phyloP scores from a whole-genome alignment of 2,329 filamentous ascomycete genomes.

The Tricladium varicosporioides region DNA sequence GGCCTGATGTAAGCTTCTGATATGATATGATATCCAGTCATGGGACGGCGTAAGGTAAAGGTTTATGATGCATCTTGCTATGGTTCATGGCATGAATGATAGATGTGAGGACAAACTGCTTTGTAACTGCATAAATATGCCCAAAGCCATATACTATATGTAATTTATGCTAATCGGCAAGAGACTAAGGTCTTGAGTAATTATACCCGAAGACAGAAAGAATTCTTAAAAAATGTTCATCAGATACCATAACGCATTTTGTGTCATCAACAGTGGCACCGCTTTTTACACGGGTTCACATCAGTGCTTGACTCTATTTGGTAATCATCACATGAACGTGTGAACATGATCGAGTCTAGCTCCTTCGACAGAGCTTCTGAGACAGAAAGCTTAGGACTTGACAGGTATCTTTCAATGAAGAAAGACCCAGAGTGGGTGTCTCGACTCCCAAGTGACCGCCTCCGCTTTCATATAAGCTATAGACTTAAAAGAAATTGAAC shows the following conservation, averaged over 20 bases:
- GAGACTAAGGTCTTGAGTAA: not conserved
- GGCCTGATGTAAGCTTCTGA: slow-evolving; percentile 63
- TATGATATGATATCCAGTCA: slow-evolving; percentile 11
- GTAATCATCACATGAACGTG: slow-evolving; percentile 77
- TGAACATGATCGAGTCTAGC: slow-evolving; percentile 56
- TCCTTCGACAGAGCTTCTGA: slow-evolving; percentile 67
- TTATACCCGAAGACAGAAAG: slow-evolving; percentile 13
- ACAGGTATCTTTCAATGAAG: slow-evolving; percentile 36
- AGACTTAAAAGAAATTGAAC: slow-evolving; percentile 51
- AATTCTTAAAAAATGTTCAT: slow-evolving; percentile 35
- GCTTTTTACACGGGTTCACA: slow-evolving; percentile 44
- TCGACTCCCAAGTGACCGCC: slow-evolving; percentile 23
- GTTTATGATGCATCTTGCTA: slow-evolving; percentile 1
- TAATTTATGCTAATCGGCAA: not conserved
- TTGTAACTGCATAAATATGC: slow-evolving; percentile 13
- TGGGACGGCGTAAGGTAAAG: slow-evolving; percentile 6
- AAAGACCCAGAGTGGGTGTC: slow-evolving; percentile 30
- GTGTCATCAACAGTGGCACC: slow-evolving; percentile 42
- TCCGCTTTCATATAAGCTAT: slow-evolving; percentile 55
- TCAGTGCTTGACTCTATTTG: slow-evolving; percentile 99
- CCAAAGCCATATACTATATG: slow-evolving; percentile 7
- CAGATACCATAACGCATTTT: slow-evolving; percentile 50
- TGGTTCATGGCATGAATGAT: slow-evolving; percentile 22
- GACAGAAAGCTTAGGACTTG: slow-evolving; percentile 24
- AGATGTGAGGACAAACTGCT: not conserved